Base-by-base conservation (phyloP, 257 asterid species). In the Lycium ferocissimum region DNA sequence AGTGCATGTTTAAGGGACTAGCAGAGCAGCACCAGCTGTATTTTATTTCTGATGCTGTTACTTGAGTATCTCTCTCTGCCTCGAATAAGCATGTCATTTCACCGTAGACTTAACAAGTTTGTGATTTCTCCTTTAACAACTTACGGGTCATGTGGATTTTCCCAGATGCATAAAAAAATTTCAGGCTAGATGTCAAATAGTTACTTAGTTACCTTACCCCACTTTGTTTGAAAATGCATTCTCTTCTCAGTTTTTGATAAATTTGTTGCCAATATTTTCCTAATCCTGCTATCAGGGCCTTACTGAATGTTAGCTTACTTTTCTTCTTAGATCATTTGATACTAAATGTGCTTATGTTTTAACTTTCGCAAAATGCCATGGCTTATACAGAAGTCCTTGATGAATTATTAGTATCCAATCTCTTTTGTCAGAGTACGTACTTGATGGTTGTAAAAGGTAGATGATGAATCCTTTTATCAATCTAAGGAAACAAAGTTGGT, bases 251-350 rank as follows among this genome's bases (percentile, higher is more conserved):
- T 7, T 63, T 62, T 62, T 62, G 69, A 20, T 22, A 22, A 22
- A 63, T 12, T 63, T 63, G 71, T 63, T 63, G 71, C 71, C 71
- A 22, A 63, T 63, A 63, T 63, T 26, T 22, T 22, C 15, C 40
- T 22, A 62, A 20, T 62, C 69, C 35, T 62, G 37, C 37, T 62
- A 20, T n/a, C 67, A n/a, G n/a, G 69, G 69, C 69, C 37, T 20
- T 62, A 62, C 69, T 56, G 62, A 18, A 14, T 56, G n/a, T 56
- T 56, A 56, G n/a, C n/a, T 61, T 35, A 14, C 67, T 61, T 61
- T 61, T 61, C 67, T 61, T 61, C 35, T 61, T 62, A 62, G 69
- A 62, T 62, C n/a, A 62, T 62, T 37, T 20, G 69, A 56, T 56
- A 56, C n/a, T 17, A 56, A 56, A 56, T 56, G 62, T 56, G 62